Base-by-base conservation (phyloP, 345 rosid genomes). In the Moringa oleifera region DNA sequence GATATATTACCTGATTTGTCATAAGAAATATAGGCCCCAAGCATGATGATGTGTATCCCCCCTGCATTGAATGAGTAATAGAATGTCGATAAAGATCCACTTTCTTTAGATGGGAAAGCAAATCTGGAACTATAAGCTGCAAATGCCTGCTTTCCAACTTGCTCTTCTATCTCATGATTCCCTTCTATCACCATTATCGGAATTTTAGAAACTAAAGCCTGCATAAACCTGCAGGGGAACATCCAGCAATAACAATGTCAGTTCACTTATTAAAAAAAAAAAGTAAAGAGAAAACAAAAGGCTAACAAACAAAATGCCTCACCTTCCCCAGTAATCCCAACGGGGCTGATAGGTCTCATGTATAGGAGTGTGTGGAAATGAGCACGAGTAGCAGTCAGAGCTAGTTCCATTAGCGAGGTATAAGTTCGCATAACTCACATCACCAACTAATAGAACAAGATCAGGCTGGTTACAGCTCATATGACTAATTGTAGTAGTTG, bases 291-390 rank as follows among this genome's bases (percentile, higher is more conserved):
- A 41, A 41, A 41, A 41, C 9, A 41, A 41, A 1, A 15, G 12
- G 47, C 12, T 1, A 41, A 9, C 15, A 3, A 51, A 6, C 9
- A 21, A 51, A 5, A 33, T 33, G 54, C 54, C 37, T 66, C 51
- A 79, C 89, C 90, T 84, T 63, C 92, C 95, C 97, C 92, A 90
- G 57, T 76, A 90, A 62, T 87, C 97, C 97, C 95, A 87, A 20
- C 92, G 88, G 57, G 97, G 97, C 73, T 90, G 95, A 58, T 85
- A 85, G 9, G 95, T 90, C 69, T 85, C 95, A 16, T 84, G 87
- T 25, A 87, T 84, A 7, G 92, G 92, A 45, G 88, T 71, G 17
- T 71, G 57, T 0, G 85, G 18, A 75, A 90, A 85, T 0, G 81
- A 66, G 47, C 89, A 82, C 19, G 86, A 70, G 71, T 85, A 90